Conservation (phyloP, 2,329 filamentous ascomycete species). For the Sclerotinia sclerotiorum region DNA sequence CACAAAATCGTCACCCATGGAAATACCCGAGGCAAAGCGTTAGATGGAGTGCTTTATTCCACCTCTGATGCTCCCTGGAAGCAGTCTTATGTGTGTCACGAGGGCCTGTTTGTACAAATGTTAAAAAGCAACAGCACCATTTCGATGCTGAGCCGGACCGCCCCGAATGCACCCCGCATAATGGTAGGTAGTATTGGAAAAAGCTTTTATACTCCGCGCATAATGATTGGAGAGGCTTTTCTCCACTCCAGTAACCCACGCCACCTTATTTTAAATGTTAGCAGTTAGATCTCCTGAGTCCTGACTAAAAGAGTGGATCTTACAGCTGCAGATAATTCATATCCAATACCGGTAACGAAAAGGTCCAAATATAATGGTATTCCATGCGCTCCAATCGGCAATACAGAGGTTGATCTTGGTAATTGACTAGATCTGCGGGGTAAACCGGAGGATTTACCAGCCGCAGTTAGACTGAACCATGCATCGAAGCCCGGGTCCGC, state of each 20-base stretch:
- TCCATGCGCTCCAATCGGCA: conserved; percentile 10
- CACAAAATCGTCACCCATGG: background rate
- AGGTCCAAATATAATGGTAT: background rate
- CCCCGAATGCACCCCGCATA: conserved; percentile 1
- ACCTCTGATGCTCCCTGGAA: conserved; percentile 7
- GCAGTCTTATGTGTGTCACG: background rate
- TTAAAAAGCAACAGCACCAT: background rate
- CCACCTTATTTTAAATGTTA: background rate
- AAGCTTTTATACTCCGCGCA: background rate
- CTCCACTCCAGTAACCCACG: background rate
- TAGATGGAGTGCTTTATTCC: background rate
- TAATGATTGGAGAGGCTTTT: background rate
- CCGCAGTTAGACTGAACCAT: background rate
- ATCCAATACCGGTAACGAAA: background rate
- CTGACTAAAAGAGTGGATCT: background rate
- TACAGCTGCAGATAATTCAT: background rate
- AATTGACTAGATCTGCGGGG: background rate
- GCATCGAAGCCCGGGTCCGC: background rate
- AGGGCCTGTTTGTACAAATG: background rate
- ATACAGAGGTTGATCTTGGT: background rate
- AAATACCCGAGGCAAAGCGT: background rate
- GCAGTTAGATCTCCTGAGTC: background rate
- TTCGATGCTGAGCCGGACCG: background rate
- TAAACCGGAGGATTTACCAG: background rate
- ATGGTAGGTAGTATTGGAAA: background rate